Evolutionary conservation across 1,139 yeast genomes (phyloP).

Genomic region (Zygotorulaspora mrakii): DNA sequence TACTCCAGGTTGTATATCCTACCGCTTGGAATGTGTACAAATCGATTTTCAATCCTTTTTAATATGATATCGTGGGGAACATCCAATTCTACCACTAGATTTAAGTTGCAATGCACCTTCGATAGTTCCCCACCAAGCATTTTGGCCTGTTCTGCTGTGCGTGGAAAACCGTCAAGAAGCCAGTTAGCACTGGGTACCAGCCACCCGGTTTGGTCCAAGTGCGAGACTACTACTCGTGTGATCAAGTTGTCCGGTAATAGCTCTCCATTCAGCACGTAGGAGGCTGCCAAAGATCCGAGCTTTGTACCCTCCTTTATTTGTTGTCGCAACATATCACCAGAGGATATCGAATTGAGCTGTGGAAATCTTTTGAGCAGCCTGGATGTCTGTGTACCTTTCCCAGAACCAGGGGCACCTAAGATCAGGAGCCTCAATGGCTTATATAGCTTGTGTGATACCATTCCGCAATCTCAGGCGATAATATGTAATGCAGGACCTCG

Average conservation of each 20-base stretch:
- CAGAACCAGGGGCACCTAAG: slow-evolving; percentile 92
- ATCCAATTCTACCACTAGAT: slow-evolving; percentile 74
- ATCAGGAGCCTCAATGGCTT: slow-evolving; percentile 63
- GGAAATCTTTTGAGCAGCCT: slow-evolving; percentile 56
- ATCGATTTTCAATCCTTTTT: slow-evolving; percentile 77
- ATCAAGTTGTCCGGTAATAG: slow-evolving; percentile 72
- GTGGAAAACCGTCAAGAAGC: slow-evolving; percentile 89
- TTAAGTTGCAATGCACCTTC: slow-evolving; percentile 44
- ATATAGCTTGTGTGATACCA: slow-evolving; percentile 2
- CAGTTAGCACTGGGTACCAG: slow-evolving; percentile 50
- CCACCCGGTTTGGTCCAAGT: slow-evolving; percentile 47
- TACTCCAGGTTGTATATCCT: slow-evolving; percentile 80
- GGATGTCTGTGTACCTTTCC: slow-evolving; percentile 85
- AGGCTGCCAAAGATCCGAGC: slow-evolving; percentile 57
- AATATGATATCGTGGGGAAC: slow-evolving; percentile 79
- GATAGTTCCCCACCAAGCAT: slow-evolving; percentile 50
- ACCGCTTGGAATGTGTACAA: slow-evolving; percentile 82
- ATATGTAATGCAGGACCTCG: too few relatives aligned
- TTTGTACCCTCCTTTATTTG: slow-evolving; percentile 56
- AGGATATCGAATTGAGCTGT: slow-evolving; percentile 53
- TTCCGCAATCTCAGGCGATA: not conserved
- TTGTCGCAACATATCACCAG: slow-evolving; percentile 76
- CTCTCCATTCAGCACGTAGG: slow-evolving; percentile 57
- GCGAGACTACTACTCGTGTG: slow-evolving; percentile 53
- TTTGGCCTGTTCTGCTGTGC: slow-evolving; percentile 70